Evolutionary conservation across 1,284 basidiomycete genomes (phyloP), one percentile per base, ranked within the genome.

Genomic region (Kwoniella shivajii): DNA sequence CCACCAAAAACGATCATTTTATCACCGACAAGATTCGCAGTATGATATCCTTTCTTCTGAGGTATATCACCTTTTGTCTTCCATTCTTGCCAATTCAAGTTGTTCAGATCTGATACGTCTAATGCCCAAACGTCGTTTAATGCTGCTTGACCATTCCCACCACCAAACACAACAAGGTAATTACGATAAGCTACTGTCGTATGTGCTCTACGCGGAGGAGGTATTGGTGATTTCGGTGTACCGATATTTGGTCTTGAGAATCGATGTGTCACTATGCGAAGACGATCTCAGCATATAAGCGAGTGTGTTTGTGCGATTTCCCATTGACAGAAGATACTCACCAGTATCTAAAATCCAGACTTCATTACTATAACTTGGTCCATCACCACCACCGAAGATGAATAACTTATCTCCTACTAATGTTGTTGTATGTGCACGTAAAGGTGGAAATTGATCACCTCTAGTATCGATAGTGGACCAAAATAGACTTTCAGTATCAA

Each of bases 51-150:
- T 51, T 92, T 84, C 30, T 88, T 84, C 34, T 82, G 77, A 6
- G 80, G 80, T 1, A 72, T 47, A 66, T 76, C 67, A 4, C 74
- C 78, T 55, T 65, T 68, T 6, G 73, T 69, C 38, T 65, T 54
- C 73, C 80, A 50, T 86, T 89, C 66, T 78, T 82, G 48, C 81
- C 80, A 56, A 81, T 82, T 1, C 72, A 76, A 55, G 22, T 63
- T 63, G 10, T 51, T 59, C 41, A 69, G 65, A 48, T 76, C 73
- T 6, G 66, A 66, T 10, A 76, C 83, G 60, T 94, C 91, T 14
- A 95, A 80, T 16, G 87, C 85, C 90, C 92, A 94, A 6, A 95
- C 81, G 72, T 96, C 92, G 69, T 92, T 92, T 59, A 96, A 81
- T 1, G 92, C 92, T 18, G 85, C 86, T 75, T 88, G 82, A 0